Evolutionary conservation across 441 rosid genomes (phyloP).

Genomic region (Iberis amara): DNA sequence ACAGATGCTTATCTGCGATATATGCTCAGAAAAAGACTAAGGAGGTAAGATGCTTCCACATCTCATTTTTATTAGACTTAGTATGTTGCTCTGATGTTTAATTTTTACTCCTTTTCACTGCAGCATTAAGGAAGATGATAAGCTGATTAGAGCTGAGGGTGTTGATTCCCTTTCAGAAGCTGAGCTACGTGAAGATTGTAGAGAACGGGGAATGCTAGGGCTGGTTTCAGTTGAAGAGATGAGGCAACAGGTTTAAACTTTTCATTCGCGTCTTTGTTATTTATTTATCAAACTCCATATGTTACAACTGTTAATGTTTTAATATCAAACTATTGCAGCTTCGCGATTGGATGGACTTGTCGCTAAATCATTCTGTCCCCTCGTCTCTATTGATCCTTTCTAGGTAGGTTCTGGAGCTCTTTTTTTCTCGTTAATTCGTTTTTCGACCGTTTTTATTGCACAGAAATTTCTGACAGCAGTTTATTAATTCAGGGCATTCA

Average conservation of each 20-base stretch:
- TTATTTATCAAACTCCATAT: not conserved
- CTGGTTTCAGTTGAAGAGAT: conserved; percentile 81
- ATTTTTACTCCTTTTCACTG: conserved; percentile 14
- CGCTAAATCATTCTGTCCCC: conserved; percentile 78
- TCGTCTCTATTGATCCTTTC: conserved; percentile 79
- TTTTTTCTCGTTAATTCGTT: conserved; percentile 9
- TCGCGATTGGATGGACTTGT: conserved; percentile 79
- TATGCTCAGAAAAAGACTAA: conserved; percentile 77
- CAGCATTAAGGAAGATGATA: conserved; percentile 89
- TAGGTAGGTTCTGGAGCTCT: conserved; percentile 36
- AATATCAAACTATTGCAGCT: conserved; percentile 42
- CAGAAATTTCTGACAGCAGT: conserved; percentile 11
- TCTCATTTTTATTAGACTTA: conserved; percentile 20
- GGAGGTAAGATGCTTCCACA: conserved; percentile 41
- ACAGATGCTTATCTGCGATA: conserved; percentile 84
- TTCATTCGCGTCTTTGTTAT: conserved; percentile 15
- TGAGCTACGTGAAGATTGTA: conserved; percentile 85
- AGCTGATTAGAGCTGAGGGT: conserved; percentile 81
- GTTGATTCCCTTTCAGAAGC: conserved; percentile 81
- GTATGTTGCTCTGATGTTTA: conserved; percentile 13
- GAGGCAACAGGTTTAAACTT: conserved; percentile 66
- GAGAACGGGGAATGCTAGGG: conserved; percentile 85
- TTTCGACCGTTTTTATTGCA: not conserved
- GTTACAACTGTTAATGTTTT: conserved; percentile 15
- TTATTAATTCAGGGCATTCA: conserved; percentile 59